A percentile compares a stretch with the other conserved stretches of the same genome.
phyloP scores from a whole-genome alignment of 257 asterid species.

The Plantago ovata region DNA sequence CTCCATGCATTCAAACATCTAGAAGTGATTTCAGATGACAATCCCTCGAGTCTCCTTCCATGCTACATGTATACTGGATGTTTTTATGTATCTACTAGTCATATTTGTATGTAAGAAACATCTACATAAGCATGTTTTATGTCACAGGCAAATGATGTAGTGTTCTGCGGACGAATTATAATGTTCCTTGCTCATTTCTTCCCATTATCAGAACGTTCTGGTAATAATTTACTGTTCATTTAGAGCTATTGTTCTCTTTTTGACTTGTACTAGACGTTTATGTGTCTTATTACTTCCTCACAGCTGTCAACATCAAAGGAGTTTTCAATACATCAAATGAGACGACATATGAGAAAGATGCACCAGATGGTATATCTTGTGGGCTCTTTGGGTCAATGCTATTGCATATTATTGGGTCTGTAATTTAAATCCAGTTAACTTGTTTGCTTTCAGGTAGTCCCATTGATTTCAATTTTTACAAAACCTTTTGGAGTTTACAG shows the following conservation, averaged over 20 bases:
- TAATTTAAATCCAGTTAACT: constrained; percentile 13
- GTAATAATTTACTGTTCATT: constrained; percentile 41
- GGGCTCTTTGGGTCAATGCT: constrained; percentile 9
- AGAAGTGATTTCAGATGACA: not conserved
- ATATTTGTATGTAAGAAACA: too few species aligned
- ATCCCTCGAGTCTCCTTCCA: not conserved
- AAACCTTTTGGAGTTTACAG: constrained; percentile 99
- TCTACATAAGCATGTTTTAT: constrained; percentile 19
- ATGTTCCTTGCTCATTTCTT: constrained; percentile 99
- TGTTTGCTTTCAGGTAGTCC: constrained; percentile 66
- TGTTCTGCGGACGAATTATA: constrained; percentile 94
- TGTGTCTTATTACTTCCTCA: constrained; percentile 24
- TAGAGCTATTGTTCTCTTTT: not conserved
- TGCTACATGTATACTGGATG: too few species aligned
- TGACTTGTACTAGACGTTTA: constrained; percentile 17
- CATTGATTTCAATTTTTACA: constrained; percentile 93
- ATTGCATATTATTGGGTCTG: constrained; percentile 10
- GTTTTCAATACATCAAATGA: constrained; percentile 95
- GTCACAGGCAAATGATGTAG: constrained; percentile 96
- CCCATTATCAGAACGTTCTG: constrained; percentile 97
- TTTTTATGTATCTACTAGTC: too few species aligned
- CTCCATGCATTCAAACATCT: too few species aligned
- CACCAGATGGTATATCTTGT: constrained; percentile 58
- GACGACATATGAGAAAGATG: constrained; percentile 91
- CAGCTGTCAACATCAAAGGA: constrained; percentile 98